Percentiles rank a stretch among this genome's conserved stretches.
Evolutionary conservation across 495 filamentous ascomycete species (phyloP).

Genomic region (Apodospora peruviana): DNA sequence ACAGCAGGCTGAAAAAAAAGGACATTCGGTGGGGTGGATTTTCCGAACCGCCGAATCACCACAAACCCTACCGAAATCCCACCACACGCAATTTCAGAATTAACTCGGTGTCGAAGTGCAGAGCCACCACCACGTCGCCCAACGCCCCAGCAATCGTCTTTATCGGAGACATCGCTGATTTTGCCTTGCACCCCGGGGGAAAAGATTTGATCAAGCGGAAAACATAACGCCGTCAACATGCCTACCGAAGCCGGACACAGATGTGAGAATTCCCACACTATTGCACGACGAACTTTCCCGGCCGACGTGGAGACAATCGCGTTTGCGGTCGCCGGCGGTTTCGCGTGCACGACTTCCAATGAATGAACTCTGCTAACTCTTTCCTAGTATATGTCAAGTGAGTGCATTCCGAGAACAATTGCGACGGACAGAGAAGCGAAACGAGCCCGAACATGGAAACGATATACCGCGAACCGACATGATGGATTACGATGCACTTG

Average conservation of each 20-base stretch:
- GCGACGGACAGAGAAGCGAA: constrained; percentile 6
- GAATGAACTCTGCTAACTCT: constrained; percentile 24
- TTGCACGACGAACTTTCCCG: constrained; percentile 5
- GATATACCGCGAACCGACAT: neutral
- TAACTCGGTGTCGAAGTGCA: constrained; percentile 13
- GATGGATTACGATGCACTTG: neutral
- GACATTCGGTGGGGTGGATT: neutral
- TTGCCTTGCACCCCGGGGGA: constrained; percentile 26
- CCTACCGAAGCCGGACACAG: constrained; percentile 78
- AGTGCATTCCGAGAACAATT: constrained; percentile 41
- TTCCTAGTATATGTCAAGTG: constrained; percentile 86
- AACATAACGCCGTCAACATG: constrained; percentile 77
- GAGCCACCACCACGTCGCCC: constrained; percentile 33
- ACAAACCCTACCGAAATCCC: constrained; percentile 11
- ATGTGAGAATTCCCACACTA: constrained; percentile 54
- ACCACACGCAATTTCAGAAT: constrained; percentile 14
- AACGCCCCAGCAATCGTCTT: constrained; percentile 31
- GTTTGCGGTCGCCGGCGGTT: constrained; percentile 7
- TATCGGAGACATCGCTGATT: constrained; percentile 28
- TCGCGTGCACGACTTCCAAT: neutral
- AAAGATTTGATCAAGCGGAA: constrained; percentile 27
- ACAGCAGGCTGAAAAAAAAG: neutral
- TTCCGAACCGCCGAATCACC: constrained; percentile 7
- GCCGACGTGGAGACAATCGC: neutral
- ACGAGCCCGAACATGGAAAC: constrained; percentile 5